A percentile compares a stretch with the other conserved stretches of the same genome.
phyloP scores from a whole-genome alignment of 169 alveolate genomes.

The Amoebophrya sp. region DNA sequence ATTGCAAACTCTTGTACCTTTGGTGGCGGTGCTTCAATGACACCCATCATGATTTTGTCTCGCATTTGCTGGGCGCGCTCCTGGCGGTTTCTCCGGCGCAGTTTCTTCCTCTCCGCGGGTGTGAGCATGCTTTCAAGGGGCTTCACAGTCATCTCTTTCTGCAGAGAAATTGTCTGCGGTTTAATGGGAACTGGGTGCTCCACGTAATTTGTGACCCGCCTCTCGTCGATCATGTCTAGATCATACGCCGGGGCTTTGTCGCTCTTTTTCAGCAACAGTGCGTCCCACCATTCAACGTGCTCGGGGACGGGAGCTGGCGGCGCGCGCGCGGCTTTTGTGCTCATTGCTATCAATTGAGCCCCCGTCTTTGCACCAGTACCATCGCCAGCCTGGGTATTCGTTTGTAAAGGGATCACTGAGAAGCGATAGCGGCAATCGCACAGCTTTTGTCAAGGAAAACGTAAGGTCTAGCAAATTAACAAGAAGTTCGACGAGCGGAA shows the following conservation, averaged over 20 bases:
- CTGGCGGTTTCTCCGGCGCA: constrained; percentile 63
- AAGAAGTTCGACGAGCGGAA: too few relatives aligned
- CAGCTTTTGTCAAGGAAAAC: too few relatives aligned
- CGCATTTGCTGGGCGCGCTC: constrained; percentile 64
- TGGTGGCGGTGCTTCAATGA: constrained; percentile 76
- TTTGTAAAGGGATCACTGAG: too few relatives aligned
- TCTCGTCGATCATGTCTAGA: not conserved
- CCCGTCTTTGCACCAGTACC: too few relatives aligned
- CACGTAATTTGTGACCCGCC: constrained; percentile 45
- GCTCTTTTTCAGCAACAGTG: not conserved
- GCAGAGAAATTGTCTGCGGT: constrained; percentile 48
- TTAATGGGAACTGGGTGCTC: constrained; percentile 75
- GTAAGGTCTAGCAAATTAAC: too few relatives aligned
- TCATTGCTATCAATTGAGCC: not conserved
- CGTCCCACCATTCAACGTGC: not conserved
- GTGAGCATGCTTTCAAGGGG: constrained; percentile 61
- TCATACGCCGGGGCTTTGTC: not conserved
- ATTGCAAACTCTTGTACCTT: too few relatives aligned
- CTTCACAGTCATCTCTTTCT: constrained; percentile 36
- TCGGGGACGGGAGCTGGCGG: not conserved
- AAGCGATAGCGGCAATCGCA: too few relatives aligned
- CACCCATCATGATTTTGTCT: constrained; percentile 69
- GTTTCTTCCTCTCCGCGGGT: constrained; percentile 57
- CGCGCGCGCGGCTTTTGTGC: not conserved
- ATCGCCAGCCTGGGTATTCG: too few relatives aligned